These are phyloP conservation scores for Tillandsia fasciculata DNA, from an alignment of 176 grass and related monocot species.

Conservation along the genomic window DNA sequence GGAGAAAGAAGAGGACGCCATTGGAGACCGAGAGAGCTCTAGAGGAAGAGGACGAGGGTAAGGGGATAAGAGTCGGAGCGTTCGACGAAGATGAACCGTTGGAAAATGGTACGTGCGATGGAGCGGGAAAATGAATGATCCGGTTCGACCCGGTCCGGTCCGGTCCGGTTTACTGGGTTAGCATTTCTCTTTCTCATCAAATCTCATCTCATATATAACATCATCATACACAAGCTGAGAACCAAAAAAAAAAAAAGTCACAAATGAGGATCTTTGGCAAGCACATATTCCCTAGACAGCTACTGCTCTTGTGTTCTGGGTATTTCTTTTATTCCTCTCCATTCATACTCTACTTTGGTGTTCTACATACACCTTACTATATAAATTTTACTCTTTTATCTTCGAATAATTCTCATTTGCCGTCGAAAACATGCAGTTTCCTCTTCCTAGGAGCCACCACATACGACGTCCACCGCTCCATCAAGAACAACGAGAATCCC, in stretches of 20 bases:
- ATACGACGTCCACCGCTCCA: conserved; percentile 88
- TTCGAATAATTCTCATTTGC: not conserved
- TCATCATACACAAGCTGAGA: too few species aligned
- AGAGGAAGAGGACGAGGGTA: not conserved
- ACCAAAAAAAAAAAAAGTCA: too few species aligned
- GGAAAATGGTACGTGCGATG: not conserved
- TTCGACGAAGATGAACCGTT: not conserved
- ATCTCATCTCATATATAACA: too few species aligned
- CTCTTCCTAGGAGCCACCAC: conserved; percentile 66
- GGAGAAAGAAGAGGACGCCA: conserved; percentile 6
- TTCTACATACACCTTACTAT: not conserved
- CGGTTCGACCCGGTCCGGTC: too few species aligned
- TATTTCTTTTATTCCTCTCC: conserved; percentile 20
- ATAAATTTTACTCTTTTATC: not conserved
- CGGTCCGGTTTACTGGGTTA: too few species aligned
- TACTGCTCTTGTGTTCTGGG: conserved; percentile 39
- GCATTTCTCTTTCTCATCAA: too few species aligned
- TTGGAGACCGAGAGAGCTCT: not conserved
- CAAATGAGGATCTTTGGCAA: conserved; percentile 53
- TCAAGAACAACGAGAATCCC: conserved; percentile 62
- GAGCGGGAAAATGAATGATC: too few species aligned
- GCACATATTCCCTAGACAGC: conserved; percentile 49
- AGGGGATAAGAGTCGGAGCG: not conserved
- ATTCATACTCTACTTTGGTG: not conserved
- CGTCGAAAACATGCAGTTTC: conserved; percentile 19